These are phyloP conservation scores for Pythium folliculosum DNA, from an alignment of 352 stramenopile species.

Conservation along the genomic window DNA sequence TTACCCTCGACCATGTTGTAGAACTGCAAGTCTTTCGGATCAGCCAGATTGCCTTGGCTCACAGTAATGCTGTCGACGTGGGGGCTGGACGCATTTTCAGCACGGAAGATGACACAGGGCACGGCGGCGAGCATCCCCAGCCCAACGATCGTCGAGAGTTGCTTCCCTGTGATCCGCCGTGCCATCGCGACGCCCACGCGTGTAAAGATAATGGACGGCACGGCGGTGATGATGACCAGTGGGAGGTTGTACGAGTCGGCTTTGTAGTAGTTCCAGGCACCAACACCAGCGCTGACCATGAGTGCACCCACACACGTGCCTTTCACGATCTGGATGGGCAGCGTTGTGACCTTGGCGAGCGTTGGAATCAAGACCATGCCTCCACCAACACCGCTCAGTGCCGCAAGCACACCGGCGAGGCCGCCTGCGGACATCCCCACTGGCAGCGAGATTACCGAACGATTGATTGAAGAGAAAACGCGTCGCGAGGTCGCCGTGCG, in stretches of 20 bases:
- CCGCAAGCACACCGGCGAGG: conserved; percentile 66
- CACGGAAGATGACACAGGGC: conserved; percentile 80
- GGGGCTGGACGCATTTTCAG: conserved; percentile 28
- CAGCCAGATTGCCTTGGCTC: conserved; percentile 31
- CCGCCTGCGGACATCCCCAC: conserved; percentile 30
- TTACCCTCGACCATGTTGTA: conserved; percentile 25
- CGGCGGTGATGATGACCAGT: conserved; percentile 59
- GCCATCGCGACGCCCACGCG: conserved; percentile 69
- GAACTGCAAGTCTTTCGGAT: conserved; percentile 74
- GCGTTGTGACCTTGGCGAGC: conserved; percentile 71
- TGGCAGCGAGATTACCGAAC: too few relatives aligned
- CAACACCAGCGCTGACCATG: conserved; percentile 58
- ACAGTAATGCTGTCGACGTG: conserved; percentile 59
- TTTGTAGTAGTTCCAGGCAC: conserved; percentile 67
- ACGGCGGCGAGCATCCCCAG: conserved; percentile 70
- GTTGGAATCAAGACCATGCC: conserved; percentile 79
- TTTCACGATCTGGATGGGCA: conserved; percentile 79
- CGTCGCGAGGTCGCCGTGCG: too few relatives aligned
- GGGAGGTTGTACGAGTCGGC: conserved; percentile 71
- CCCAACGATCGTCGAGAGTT: conserved; percentile 69
- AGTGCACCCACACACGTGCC: conserved; percentile 77
- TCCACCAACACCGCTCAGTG: conserved; percentile 66
- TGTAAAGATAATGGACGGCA: conserved; percentile 70
- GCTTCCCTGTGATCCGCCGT: conserved; percentile 70
- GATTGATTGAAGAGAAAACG: too few relatives aligned